Evolutionary conservation across 2,329 filamentous ascomycete species (phyloP).

Genomic region (Hypoxylon sp.): DNA sequence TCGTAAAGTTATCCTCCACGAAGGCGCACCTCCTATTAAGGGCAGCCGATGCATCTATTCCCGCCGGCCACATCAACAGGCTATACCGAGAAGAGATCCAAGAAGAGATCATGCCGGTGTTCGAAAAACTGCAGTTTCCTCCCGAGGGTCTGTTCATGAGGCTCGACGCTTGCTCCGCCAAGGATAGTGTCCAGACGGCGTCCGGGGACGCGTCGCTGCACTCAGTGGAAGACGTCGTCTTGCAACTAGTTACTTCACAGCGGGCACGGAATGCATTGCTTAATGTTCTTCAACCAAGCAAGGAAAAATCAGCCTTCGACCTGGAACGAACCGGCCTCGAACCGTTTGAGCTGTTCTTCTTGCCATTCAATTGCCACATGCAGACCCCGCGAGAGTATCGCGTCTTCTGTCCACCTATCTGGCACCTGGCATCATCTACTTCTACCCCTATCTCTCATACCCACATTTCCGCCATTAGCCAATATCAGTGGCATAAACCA

Average conservation of each 20-base stretch:
- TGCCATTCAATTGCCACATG: slow-evolving; percentile 61
- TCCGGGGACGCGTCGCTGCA: slow-evolving; percentile 51
- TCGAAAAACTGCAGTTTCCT: slow-evolving; percentile 51
- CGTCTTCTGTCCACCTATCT: slow-evolving; percentile 60
- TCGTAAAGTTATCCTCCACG: slow-evolving; percentile 49
- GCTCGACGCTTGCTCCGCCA: slow-evolving; percentile 61
- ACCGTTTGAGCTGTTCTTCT: slow-evolving; percentile 56
- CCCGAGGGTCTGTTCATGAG: slow-evolving; percentile 60
- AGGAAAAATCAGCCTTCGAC: slow-evolving; percentile 15
- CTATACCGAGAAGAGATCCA: slow-evolving; percentile 55
- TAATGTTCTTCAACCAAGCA: slow-evolving; percentile 44
- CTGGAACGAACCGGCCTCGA: background rate
- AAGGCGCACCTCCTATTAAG: slow-evolving; percentile 54
- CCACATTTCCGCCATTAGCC: slow-evolving; percentile 58
- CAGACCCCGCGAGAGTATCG: slow-evolving; percentile 58
- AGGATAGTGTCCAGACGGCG: slow-evolving; percentile 60
- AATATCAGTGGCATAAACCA: slow-evolving; percentile 59
- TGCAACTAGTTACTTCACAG: slow-evolving; percentile 58
- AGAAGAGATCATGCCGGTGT: slow-evolving; percentile 49
- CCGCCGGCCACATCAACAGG: slow-evolving; percentile 51
- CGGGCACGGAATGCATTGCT: slow-evolving; percentile 56
- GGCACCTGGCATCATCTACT: slow-evolving; percentile 17
- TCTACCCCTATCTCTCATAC: background rate
- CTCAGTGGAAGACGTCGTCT: slow-evolving; percentile 55
- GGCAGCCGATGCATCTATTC: slow-evolving; percentile 54